These are phyloP conservation scores for Marchantia paleacea DNA, from an alignment of 225 moss, liverwort and hornwort genomes.

Conservation along the genomic window DNA sequence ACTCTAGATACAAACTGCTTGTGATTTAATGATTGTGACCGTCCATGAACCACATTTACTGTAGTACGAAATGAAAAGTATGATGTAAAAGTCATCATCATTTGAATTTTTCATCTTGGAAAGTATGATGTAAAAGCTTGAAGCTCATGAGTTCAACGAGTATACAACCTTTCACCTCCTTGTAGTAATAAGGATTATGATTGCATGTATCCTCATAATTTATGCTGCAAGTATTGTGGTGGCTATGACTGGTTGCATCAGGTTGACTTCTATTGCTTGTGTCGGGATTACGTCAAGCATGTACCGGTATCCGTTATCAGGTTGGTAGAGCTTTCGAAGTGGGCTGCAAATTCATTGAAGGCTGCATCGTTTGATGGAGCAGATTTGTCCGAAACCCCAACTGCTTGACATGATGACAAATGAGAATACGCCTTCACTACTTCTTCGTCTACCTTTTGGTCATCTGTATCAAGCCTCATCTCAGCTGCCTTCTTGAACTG, in stretches of 20 bases:
- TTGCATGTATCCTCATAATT: background rate
- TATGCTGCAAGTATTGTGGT: background rate
- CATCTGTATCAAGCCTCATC: conserved; percentile 47
- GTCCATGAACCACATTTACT: no score
- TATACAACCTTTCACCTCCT: no score
- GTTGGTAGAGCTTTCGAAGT: conserved; percentile 51
- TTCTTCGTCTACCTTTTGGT: conserved; percentile 62
- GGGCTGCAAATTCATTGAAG: conserved; percentile 68
- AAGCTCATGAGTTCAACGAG: no score
- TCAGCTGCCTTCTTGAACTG: conserved; percentile 90
- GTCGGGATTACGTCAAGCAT: conserved; percentile 48
- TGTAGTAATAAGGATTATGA: conserved; percentile 16
- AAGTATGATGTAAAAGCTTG: no score
- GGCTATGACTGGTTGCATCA: background rate
- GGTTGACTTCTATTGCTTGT: conserved; percentile 7
- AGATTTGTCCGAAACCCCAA: conserved; percentile 37
- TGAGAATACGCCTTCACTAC: conserved; percentile 39
- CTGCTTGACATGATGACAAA: conserved; percentile 36
- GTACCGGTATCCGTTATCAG: conserved; percentile 26
- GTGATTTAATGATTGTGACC: no score
- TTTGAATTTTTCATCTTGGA: no score
- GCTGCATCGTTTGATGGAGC: conserved; percentile 54
- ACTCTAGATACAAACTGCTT: no score
- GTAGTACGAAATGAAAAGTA: no score
- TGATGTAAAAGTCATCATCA: no score